Conservation (phyloP, 2,329 filamentous ascomycete genomes). For the Diaporthe velutina region DNA sequence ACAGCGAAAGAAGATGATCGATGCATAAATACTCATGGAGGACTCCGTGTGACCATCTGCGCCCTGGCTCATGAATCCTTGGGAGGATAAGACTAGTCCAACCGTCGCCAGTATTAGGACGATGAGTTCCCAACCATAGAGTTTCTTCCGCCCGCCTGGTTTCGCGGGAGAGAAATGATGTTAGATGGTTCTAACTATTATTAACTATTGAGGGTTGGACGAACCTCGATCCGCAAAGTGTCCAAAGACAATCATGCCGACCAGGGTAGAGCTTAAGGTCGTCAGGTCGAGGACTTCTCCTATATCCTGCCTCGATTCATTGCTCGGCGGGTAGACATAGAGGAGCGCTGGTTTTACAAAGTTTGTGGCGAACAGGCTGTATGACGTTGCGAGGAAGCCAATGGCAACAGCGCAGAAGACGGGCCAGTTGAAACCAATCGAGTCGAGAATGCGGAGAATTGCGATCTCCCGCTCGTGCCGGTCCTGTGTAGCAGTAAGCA, state of each 20-base stretch:
- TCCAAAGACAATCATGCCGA: constrained; percentile 39
- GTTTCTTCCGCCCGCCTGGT: constrained; percentile 38
- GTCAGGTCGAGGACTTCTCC: constrained; percentile 38
- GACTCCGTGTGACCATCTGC: background rate
- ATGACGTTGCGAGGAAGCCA: constrained; percentile 48
- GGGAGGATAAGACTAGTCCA: constrained; percentile 37
- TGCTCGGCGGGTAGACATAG: constrained; percentile 44
- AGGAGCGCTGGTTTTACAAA: constrained; percentile 46
- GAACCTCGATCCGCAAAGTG: constrained; percentile 38
- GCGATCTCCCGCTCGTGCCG: constrained; percentile 35
- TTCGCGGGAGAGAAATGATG: no score
- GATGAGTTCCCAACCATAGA: constrained; percentile 40
- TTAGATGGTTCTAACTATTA: no score
- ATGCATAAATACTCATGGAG: constrained; percentile 46
- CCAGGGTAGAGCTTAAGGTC: constrained; percentile 15
- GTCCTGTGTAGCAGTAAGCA: background rate
- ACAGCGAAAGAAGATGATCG: constrained; percentile 43
- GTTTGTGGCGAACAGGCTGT: constrained; percentile 47
- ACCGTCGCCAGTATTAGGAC: constrained; percentile 39
- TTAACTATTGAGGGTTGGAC: no score
- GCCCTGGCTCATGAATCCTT: constrained; percentile 29
- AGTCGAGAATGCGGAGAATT: constrained; percentile 33
- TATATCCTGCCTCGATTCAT: background rate
- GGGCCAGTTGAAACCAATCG: constrained; percentile 45
- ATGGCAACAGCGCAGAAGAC: constrained; percentile 46